Base-by-base conservation (phyloP, 2,329 filamentous ascomycete genomes). In the Lanzia echinophila region DNA sequence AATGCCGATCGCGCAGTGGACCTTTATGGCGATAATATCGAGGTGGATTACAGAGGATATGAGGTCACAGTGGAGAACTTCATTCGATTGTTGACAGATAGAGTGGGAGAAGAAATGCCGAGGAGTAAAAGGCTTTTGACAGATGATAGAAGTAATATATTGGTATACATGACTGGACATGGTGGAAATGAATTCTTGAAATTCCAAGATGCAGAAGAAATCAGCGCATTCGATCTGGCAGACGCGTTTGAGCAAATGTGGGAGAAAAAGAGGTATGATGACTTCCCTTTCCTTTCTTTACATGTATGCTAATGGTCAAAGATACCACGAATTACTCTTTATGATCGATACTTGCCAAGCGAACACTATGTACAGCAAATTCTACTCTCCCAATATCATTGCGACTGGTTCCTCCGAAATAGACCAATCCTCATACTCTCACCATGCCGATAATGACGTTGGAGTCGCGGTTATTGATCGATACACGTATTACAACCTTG, bases 261-360 rank as follows among this genome's bases (percentile, higher is more conserved):
- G 88, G 94, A 99, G 79, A 99, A 99, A 83, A 95, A 95, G 75
- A 86, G 94, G 76, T 85, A 70, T 45, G 43, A 36, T 10, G 3
- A 17, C 17, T 44, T 11, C 24, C n/a, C 20, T 11, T 17, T 41
- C 7, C 5, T 34, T 32, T 6, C 12, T 24, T 4, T 17, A 38
- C 20, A 4, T n/a, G 20, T 24, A 42, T 48, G 19, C 47, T 20
- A 19, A 48, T 3, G 6, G 19, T 33, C 11, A 34, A 60, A 87
- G 86, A 68, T 99, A 97, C 72, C 89, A 97, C 70, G 94, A 99
- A 72, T 84, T 99, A 63, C 82, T 99, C 55, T 99, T 99, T 77
- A 99, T 99, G 94, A 99, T 99, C 72, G 94, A 99, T 71, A 99
- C 94, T 0, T 99, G 94, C 74, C 94, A 99, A 74, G 94, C 94